Percentiles rank a stretch among this genome's conserved stretches.
phyloP scores from a whole-genome alignment of 306 rosid genomes.

The Cucurbita argyrosperma region DNA sequence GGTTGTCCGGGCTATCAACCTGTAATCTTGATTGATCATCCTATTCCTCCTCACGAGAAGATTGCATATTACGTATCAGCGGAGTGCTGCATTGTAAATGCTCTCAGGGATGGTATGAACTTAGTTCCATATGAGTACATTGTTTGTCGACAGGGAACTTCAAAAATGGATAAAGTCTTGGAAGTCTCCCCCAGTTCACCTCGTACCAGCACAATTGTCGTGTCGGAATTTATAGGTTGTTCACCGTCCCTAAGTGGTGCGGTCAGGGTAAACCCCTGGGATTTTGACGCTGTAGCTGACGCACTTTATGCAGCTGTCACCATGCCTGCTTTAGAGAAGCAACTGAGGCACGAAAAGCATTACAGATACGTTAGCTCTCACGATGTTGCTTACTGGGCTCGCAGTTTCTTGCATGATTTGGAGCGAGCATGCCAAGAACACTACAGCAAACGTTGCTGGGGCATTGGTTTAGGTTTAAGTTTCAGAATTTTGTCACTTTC shows the following conservation, averaged over 20 bases:
- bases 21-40: conserved; percentile 42
- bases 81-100: conserved; percentile 76
- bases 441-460: conserved; percentile 50
- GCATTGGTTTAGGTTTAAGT: conserved; percentile 61
- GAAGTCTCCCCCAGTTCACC: conserved; percentile 18
- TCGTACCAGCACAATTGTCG: conserved; percentile 54
- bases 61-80: conserved; percentile 56
- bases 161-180: conserved; percentile 28
- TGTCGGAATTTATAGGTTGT: conserved; percentile 86
- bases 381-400: conserved; percentile 74
- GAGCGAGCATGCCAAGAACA: conserved; percentile 67
- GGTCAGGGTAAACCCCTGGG: conserved; percentile 81
- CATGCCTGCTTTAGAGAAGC: conserved; percentile 48
- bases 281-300: conserved; percentile 57
- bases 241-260: conserved; percentile 90
- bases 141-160: conserved; percentile 66
- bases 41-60: conserved; percentile 52
- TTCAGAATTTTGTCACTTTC: conserved; percentile 73
- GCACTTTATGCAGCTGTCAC: conserved; percentile 49
- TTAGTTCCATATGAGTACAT: conserved; percentile 59
- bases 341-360: conserved; percentile 65
- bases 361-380: conserved; percentile 67
- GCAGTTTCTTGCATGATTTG: conserved; percentile 51
- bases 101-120: conserved; percentile 84
- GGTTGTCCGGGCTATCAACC: conserved; percentile 62